A percentile compares a stretch with the other conserved stretches of the same genome.
These are phyloP conservation scores for Fraxinus platypoda DNA, from an alignment of 305 asterid genomes.

Conservation along the genomic window DNA sequence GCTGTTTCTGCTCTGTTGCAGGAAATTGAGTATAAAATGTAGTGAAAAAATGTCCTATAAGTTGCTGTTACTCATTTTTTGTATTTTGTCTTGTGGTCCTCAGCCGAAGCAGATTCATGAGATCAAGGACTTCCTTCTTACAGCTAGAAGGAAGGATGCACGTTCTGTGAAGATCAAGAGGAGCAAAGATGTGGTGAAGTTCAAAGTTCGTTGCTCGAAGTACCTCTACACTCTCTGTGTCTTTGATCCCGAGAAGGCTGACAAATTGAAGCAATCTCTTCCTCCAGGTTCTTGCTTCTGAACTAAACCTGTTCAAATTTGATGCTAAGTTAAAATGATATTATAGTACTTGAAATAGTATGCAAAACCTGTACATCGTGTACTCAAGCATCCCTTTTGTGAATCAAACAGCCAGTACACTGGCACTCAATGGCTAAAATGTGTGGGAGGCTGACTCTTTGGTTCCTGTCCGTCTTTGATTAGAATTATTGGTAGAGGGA, in stretches of 20 bases:
- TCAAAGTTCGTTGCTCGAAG: constrained; percentile 53
- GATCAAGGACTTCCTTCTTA: constrained; percentile 55
- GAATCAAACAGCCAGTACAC: neutral
- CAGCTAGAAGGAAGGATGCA: constrained; percentile 56
- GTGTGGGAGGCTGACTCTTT: neutral
- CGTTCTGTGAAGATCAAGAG: constrained; percentile 50
- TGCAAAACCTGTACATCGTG: neutral
- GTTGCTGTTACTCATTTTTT: neutral
- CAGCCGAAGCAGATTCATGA: constrained; percentile 59
- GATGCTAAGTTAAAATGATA: neutral
- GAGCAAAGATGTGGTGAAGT: constrained; percentile 48
- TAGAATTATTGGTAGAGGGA: neutral
- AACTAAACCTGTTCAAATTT: neutral
- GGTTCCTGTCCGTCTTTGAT: neutral
- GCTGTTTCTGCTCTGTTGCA: neutral
- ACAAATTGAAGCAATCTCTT: constrained; percentile 52
- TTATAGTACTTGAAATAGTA: neutral
- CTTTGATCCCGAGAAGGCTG: constrained; percentile 43
- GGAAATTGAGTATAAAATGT: neutral
- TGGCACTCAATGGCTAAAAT: neutral
- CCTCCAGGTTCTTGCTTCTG: constrained; percentile 35
- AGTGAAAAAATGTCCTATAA: neutral
- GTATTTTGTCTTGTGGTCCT: neutral
- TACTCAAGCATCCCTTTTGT: neutral
- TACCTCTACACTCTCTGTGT: constrained; percentile 50